Evolutionary conservation across 345 rosid species (phyloP).

Genomic region (Capsella bursapastoris): DNA sequence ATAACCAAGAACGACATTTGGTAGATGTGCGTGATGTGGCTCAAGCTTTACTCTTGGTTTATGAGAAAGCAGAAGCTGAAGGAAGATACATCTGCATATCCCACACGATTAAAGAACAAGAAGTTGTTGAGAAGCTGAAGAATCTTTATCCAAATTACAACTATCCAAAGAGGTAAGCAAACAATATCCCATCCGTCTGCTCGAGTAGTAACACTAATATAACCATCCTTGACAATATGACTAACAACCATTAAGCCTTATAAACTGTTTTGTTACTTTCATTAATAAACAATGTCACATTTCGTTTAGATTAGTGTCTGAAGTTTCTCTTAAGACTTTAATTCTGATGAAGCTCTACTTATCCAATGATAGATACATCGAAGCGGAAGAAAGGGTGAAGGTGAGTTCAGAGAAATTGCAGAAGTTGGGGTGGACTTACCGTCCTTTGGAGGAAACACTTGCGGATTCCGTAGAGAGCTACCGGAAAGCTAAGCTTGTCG

Average conservation of each 20-base stretch:
- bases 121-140: conserved; percentile 57
- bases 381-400: conserved; percentile 32
- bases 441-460: conserved; percentile 62
- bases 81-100: conserved; percentile 69
- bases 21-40: conserved; percentile 75
- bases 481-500: conserved; percentile 52
- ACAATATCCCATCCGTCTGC: conserved; percentile 1
- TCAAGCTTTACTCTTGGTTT: conserved; percentile 60
- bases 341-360: conserved; percentile 15
- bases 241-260: neutral
- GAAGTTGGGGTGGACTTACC: conserved; percentile 61
- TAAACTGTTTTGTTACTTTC: neutral
- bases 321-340: conserved; percentile 21
- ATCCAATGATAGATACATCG: conserved; percentile 47
- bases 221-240: neutral
- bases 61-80: conserved; percentile 67
- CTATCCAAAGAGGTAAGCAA: conserved; percentile 57
- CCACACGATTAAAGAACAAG: conserved; percentile 36
- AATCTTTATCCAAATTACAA: conserved; percentile 58
- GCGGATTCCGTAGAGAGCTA: conserved; percentile 60
- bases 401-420: conserved; percentile 55
- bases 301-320: neutral
- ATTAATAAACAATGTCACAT: neutral
- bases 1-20: conserved; percentile 39
- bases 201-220: neutral